Conservation (phyloP, 2,329 filamentous ascomycete genomes). For the Hymenoscyphus repandus region DNA sequence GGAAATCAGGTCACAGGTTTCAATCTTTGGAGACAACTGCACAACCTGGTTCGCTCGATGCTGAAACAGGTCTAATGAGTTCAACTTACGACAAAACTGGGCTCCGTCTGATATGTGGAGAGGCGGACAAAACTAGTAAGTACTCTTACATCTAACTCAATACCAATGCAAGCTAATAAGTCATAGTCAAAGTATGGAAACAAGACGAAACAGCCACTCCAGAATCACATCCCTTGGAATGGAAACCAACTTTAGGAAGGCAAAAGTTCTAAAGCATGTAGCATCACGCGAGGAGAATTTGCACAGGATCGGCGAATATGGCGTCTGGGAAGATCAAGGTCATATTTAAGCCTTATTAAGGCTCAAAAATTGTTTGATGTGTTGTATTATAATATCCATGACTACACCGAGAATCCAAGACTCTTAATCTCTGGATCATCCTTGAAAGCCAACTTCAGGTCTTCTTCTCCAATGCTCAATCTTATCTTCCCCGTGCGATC, state of each 20-base stretch:
- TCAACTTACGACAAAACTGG: constrained; percentile 89
- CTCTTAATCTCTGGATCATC: constrained; percentile 82
- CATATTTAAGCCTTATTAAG: neutral
- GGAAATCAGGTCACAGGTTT: constrained; percentile 92
- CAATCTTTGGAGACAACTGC: constrained; percentile 86
- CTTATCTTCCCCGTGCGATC: constrained; percentile 85
- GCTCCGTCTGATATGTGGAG: constrained; percentile 82
- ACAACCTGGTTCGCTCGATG: constrained; percentile 89
- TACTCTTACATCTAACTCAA: constrained; percentile 25
- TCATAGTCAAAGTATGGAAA: constrained; percentile 86
- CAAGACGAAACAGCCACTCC: constrained; percentile 86
- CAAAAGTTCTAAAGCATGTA: constrained; percentile 59
- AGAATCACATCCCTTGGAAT: constrained; percentile 86
- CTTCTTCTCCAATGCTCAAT: constrained; percentile 82
- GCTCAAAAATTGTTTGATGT: constrained; percentile 1
- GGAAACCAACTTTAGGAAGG: constrained; percentile 76
- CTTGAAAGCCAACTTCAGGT: constrained; percentile 79
- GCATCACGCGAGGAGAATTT: constrained; percentile 9
- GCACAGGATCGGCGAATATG: constrained; percentile 24
- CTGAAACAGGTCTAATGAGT: constrained; percentile 91
- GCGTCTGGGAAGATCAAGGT: constrained; percentile 10
- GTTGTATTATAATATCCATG: neutral
- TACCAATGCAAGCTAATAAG: constrained; percentile 10
- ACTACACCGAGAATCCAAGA: constrained; percentile 28
- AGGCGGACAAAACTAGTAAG: constrained; percentile 89